Base-by-base conservation (phyloP, 2,329 filamentous ascomycete species). In the Calonectria multiphialidica region DNA sequence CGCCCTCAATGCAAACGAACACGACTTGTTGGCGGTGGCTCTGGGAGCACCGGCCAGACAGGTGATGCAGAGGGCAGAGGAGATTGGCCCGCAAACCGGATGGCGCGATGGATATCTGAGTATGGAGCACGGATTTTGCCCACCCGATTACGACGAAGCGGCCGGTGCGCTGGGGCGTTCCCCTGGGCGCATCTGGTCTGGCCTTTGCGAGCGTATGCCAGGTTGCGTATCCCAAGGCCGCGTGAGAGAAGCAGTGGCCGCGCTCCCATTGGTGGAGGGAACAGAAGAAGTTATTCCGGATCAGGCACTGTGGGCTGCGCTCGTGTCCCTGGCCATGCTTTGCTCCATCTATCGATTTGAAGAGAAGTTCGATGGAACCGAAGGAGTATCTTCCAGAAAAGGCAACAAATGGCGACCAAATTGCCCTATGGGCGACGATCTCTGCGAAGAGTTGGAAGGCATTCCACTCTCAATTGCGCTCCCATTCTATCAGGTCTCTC, bases 321-420 rank as follows among this genome's bases (percentile, higher is more conserved):
- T 89, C 1, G 88, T 90, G 0, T 84, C 86, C 0, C 81, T 90
- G 0, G 88, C 88, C 0, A 88, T 90, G 82, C 78, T 90, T 1
- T 89, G 87, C 71, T 88, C 86, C 2, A 88, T 90, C 61, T 90
- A 89, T 72, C 81, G 88, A 8, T 90, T 88, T 63, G 87, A 89
- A 68, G 87, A 87, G 42, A 86, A 85, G 71, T 85, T 89, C 71
- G 87, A 90, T 75, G 88, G 87, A 0, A 86, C 84, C 65, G 86
- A 89, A 16, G 88, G 87, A n/a, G 83, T 88, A 28, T 84, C 81
- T 45, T 79, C 84, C 0, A 80, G 77, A 21, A 69, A 78, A 1
- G 80, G 76, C 0, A 80, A 80, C 21, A 83, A 80, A 18, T 67
- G 68, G 63, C 81, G 78, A 49, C 84, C 83, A 1, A 80, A 83